Evolutionary conservation across 2,329 filamentous ascomycete genomes (phyloP), one percentile per base, ranked within the genome.

Genomic region (Colletotrichum echinochloae): DNA sequence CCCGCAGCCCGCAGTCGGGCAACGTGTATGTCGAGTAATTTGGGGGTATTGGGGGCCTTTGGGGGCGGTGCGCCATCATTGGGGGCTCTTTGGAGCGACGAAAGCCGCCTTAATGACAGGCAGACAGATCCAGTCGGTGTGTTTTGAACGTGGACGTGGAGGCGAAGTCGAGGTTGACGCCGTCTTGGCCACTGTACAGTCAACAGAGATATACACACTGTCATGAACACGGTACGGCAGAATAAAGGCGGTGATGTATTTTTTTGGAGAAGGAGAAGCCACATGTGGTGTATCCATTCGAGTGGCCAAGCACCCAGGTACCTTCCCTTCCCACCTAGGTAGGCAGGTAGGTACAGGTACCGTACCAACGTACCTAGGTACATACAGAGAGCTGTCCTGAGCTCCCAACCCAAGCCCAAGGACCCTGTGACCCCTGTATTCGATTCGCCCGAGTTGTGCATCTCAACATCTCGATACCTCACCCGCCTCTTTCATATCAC

Each of bases 211-310:
- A 1, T 1, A 0, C 1, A 6, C n/a, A 64, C 51, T 64, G 60
- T 44, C 7, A 35, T 3, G 8, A 5, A 48, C 51, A 64, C 62
- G 20, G 63, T 66, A 16, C 48, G 2, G 0, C 35, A 4, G 20
- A 20, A 63, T 62, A 64, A 71, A 68, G 68, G 68, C 68, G 68
- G 68, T 71, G 44, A 63, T 51, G 52, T 63, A 28, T 54, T 41
- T 54, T 48, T 59, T 28, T 59, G 14, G 52, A 71, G 68, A 71
- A 71, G 14, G 52, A 71, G 68, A 71, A 71, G 68, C 51, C 68
- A 71, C 64, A 23, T 71, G 64, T 57, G 57, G 39, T 41, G 39
- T 41, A 8, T 20, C 37, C 37, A 5, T 16, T 39, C 5, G 39
- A 41, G 41, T 46, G 41, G 41, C 41, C 23, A 12, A 46, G 3